phyloP scores from a whole-genome alignment of 176 grass and related monocot species.

The Musa schizocarpa region DNA sequence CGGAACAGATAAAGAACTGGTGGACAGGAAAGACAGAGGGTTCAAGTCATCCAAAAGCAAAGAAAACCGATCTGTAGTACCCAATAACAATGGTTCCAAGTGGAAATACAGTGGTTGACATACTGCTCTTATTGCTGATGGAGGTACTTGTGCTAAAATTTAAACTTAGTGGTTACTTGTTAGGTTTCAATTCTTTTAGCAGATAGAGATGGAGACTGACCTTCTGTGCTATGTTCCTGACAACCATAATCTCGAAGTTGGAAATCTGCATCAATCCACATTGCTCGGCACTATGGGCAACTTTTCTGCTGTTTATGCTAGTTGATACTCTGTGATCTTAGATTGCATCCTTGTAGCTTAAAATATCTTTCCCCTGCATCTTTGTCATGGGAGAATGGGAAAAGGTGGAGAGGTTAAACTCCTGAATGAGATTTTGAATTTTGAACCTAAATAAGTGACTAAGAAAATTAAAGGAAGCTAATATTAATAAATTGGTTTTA shows the following conservation, averaged over 20 bases:
- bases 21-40: not conserved
- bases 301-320: not conserved
- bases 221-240: not conserved
- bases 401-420: too few species aligned
- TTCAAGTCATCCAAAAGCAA: not conserved
- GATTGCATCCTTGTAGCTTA: too few species aligned
- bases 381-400: too few species aligned
- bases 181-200: not conserved
- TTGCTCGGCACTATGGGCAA: not conserved
- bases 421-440: too few species aligned
- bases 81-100: too few species aligned
- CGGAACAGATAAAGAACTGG: not conserved
- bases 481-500: too few species aligned
- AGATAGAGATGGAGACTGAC: not conserved
- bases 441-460: too few species aligned
- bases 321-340: too few species aligned
- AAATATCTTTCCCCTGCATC: too few species aligned
- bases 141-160: not conserved
- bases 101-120: not conserved
- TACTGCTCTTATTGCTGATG: not conserved
- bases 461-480: too few species aligned
- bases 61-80: not conserved
- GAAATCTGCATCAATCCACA: not conserved
- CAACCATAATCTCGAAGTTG: not conserved
- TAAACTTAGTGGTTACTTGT: not conserved